These are phyloP conservation scores for Flaveria bidentis DNA, from an alignment of 129 eudicot genomes.

Conservation along the genomic window DNA sequence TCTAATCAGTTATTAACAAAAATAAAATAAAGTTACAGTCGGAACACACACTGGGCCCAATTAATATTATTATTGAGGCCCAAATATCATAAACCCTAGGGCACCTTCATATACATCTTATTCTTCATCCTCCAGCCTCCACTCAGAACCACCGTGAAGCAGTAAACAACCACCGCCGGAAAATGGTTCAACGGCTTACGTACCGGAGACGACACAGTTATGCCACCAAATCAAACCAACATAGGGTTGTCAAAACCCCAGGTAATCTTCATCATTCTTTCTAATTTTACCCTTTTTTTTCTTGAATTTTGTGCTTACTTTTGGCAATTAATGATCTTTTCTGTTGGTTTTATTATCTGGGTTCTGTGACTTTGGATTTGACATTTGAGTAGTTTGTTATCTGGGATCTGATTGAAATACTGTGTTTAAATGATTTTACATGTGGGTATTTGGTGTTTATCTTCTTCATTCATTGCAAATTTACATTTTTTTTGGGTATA, in stretches of 20 bases:
- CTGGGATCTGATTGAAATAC: neutral
- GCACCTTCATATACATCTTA: constrained; percentile 32
- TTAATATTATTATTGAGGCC: neutral
- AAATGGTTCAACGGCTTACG: constrained; percentile 55
- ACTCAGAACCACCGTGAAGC: neutral
- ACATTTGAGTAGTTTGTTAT: neutral
- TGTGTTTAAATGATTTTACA: neutral
- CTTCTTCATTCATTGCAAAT: neutral
- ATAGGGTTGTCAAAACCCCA: constrained; percentile 69
- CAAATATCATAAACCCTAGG: constrained; percentile 27
- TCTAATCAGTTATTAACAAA: no score
- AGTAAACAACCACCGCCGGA: constrained; percentile 13
- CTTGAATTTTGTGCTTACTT: no score
- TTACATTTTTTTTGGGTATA: neutral
- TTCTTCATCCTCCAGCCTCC: constrained; percentile 30
- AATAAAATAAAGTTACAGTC: no score
- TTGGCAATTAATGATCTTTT: neutral
- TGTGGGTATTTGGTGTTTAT: neutral
- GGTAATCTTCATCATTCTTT: constrained; percentile 31
- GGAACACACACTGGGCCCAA: constrained; percentile 10
- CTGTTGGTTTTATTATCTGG: no score
- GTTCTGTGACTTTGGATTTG: neutral
- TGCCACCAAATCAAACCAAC: constrained; percentile 72
- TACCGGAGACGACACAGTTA: constrained; percentile 67
- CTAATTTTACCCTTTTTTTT: neutral